Base-by-base conservation (phyloP, 1,284 basidiomycete species). In the Apiotrichum veenhuisii region DNA sequence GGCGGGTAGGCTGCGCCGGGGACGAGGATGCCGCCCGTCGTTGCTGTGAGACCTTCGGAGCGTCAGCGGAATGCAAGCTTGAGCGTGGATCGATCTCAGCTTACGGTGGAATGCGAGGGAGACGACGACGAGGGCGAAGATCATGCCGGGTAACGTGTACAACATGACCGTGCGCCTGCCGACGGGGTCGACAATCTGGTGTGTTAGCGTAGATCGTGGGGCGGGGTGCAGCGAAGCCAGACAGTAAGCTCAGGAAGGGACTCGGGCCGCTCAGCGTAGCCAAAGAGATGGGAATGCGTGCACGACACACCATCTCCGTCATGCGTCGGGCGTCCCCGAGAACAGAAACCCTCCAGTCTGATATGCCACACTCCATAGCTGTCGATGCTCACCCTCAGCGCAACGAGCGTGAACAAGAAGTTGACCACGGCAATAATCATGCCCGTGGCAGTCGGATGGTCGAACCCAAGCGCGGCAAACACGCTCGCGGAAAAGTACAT, bases 381-480 rank as follows among this genome's bases (percentile, higher is more conserved):
- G n/a, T 18, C 14, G 23, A 18, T 8, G 47, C 65, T 34, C 33
- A 71, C 88, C 73, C 84, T 85, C 42, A 93, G 80, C 1, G 89
- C 88, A 48, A 92, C 77, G 50, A 91, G 80, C 0, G 89, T 92
- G 76, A 89, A 90, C 50, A 87, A 63, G 70, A 91, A 89, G 76
- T 91, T 90, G 38, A 87, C 88, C 12, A 84, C 83, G 1, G 88
- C 87, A 41, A 91, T 80, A 65, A 91, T 85, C 36, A 89, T 80
- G 2, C 88, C 87, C 37, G 88, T 87, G 0, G 87, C 87, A 0
- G 87, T 89, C 0, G 88, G 85, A 67, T 90, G 85, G 70, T 87
- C 78, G 74, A 90, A 90, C 0, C 89, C 89, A 51, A 90, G 87
- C 64, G 84, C 80, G 64, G 87, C 83, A 78, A 91, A 91, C 22